These are phyloP conservation scores for Pseudocercospora cruenta DNA, from an alignment of 2,329 filamentous ascomycete species.

Conservation along the genomic window DNA sequence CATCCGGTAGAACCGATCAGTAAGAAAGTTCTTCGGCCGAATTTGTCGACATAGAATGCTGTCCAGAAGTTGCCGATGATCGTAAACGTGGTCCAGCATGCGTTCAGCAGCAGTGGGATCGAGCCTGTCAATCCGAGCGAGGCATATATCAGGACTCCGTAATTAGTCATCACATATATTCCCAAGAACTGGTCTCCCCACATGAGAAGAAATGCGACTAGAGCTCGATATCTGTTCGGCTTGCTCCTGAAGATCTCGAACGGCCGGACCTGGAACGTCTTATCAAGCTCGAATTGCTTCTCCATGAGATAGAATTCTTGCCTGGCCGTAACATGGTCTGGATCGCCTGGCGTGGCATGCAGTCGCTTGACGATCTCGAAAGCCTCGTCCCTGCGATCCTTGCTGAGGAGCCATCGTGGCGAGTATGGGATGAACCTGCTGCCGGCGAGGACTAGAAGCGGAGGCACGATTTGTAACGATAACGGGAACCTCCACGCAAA, in stretches of 20 bases:
- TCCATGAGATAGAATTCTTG: slow-evolving; percentile 51
- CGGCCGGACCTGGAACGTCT: slow-evolving; percentile 37
- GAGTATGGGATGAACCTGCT: slow-evolving; percentile 42
- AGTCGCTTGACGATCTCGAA: slow-evolving; percentile 49
- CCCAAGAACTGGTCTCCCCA: slow-evolving; percentile 31
- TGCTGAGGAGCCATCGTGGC: slow-evolving; percentile 33
- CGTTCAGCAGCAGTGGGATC: slow-evolving; percentile 49
- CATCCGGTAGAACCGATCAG: slow-evolving; percentile 49
- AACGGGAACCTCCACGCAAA: slow-evolving; percentile 54
- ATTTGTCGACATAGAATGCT: slow-evolving; percentile 46
- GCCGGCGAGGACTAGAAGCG: slow-evolving; percentile 46
- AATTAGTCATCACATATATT: slow-evolving; percentile 39
- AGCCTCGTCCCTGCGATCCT: slow-evolving; percentile 33
- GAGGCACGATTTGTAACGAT: slow-evolving; percentile 48
- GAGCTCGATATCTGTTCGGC: slow-evolving; percentile 45
- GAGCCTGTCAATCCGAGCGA: slow-evolving; percentile 43
- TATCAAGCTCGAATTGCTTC: slow-evolving; percentile 49
- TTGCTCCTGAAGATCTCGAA: slow-evolving; percentile 50
- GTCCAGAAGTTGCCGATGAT: slow-evolving; percentile 47
- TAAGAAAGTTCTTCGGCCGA: slow-evolving; percentile 50
- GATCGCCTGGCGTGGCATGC: slow-evolving; percentile 47
- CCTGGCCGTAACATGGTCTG: slow-evolving; percentile 43
- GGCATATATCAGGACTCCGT: slow-evolving; percentile 46
- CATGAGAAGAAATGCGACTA: slow-evolving; percentile 48
- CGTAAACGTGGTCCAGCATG: slow-evolving; percentile 48